Conservation (phyloP, 345 rosid genomes). For the Triadica sebifera region DNA sequence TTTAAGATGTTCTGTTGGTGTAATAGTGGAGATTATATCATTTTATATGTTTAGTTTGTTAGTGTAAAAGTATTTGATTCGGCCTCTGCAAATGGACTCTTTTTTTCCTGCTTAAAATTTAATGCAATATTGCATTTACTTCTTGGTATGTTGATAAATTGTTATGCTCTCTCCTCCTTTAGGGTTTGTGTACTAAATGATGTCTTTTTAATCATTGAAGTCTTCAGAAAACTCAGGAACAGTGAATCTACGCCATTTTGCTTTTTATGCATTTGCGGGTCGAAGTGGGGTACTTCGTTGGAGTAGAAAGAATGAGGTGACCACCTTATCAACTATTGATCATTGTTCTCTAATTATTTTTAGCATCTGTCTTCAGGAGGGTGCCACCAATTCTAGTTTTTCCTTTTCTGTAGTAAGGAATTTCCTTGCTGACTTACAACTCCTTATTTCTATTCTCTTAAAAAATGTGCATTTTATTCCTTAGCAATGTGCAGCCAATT, state of each 20-base stretch:
- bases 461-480: not conserved
- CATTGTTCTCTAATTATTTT: constrained; percentile 7
- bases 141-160: not conserved
- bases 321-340: constrained; percentile 1
- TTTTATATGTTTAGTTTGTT: too few species aligned
- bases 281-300: constrained; percentile 67
- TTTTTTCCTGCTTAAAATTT: not conserved
- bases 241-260: constrained; percentile 78
- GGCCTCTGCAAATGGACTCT: too few species aligned
- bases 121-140: not conserved
- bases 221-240: constrained; percentile 71
- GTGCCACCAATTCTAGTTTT: not conserved
- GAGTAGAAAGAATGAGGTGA: constrained; percentile 92
- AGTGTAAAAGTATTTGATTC: too few species aligned
- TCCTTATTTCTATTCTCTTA: too few species aligned
- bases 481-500: not conserved
- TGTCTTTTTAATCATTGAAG: constrained; percentile 29
- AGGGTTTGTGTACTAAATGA: not conserved
- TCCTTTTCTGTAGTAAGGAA: not conserved
- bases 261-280: constrained; percentile 89
- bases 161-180: too few species aligned
- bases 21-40: too few species aligned
- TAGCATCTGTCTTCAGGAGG: not conserved
- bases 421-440: not conserved
- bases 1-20: too few species aligned